A percentile compares a stretch with the other conserved stretches of the same genome.
These are phyloP conservation scores for Ceriops decandra DNA, from an alignment of 345 rosid species.

Conservation along the genomic window DNA sequence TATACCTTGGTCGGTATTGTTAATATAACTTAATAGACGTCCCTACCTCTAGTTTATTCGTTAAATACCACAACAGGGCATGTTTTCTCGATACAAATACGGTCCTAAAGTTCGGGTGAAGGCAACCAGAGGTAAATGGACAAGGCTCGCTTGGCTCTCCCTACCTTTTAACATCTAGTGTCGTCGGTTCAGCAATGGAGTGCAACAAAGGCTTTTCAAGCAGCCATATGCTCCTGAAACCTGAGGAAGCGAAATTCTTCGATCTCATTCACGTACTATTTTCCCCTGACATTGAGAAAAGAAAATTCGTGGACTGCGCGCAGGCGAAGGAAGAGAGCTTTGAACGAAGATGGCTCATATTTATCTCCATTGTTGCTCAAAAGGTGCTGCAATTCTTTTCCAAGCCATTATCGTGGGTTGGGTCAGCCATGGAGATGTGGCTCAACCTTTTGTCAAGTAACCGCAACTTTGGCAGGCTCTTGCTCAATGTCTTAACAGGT, in stretches of 20 bases:
- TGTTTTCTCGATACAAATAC: not conserved
- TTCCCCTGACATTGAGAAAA: slow-evolving; percentile 34
- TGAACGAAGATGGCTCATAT: slow-evolving; percentile 49
- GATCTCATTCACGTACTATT: slow-evolving; percentile 49
- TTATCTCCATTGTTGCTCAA: slow-evolving; percentile 46
- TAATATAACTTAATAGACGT: too few relatives aligned
- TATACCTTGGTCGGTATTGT: too few relatives aligned
- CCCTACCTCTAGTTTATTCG: too few relatives aligned
- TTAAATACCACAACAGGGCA: not conserved
- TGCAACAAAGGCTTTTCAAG: slow-evolving; percentile 34
- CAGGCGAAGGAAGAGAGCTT: slow-evolving; percentile 33
- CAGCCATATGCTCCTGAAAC: slow-evolving; percentile 49
- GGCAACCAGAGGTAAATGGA: not conserved
- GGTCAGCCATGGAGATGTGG: slow-evolving; percentile 36
- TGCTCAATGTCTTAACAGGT: slow-evolving; percentile 33
- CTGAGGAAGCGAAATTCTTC: slow-evolving; percentile 39
- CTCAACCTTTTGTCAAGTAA: slow-evolving; percentile 51
- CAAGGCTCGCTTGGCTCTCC: not conserved
- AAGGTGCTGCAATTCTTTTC: slow-evolving; percentile 37
- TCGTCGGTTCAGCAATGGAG: slow-evolving; percentile 14
- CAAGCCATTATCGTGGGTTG: slow-evolving; percentile 37
- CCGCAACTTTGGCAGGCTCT: slow-evolving; percentile 27
- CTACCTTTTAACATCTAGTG: not conserved
- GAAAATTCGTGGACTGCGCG: slow-evolving; percentile 44
- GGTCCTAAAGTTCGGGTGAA: not conserved